Percentiles rank a stretch among this genome's conserved stretches.
These are phyloP conservation scores for Lactuca saligna DNA, from an alignment of 129 eudicot species.

Conservation along the genomic window DNA sequence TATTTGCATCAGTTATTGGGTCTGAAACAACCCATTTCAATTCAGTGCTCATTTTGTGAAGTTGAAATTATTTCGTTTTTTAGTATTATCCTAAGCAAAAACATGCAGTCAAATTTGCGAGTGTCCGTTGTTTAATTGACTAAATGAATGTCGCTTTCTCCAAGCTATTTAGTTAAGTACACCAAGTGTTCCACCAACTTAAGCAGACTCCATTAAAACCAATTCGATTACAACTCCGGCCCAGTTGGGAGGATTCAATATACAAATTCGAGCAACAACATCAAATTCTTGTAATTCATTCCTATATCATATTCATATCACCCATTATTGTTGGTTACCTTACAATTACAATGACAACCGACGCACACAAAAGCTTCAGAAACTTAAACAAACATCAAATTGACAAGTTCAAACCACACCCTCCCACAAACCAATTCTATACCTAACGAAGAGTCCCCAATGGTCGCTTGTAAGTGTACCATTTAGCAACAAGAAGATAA, in stretches of 20 bases:
- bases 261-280: neutral
- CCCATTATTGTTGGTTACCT: neutral
- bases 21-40: too few relatives aligned
- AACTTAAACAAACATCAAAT: conserved; percentile 18
- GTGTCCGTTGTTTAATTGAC: too few relatives aligned
- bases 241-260: neutral
- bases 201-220: too few relatives aligned
- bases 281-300: neutral
- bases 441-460: conserved; percentile 47
- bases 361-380: conserved; percentile 7
- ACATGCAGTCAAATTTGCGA: too few relatives aligned
- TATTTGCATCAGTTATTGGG: too few relatives aligned
- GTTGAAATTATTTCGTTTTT: too few relatives aligned
- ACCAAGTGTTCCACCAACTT: too few relatives aligned
- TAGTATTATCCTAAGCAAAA: too few relatives aligned
- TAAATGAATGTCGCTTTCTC: too few relatives aligned
- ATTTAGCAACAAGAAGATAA: conserved; percentile 48
- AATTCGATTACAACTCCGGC: neutral
- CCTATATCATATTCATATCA: neutral
- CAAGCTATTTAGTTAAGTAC: too few relatives aligned
- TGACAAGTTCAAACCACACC: neutral
- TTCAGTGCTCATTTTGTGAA: too few relatives aligned
- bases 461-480: conserved; percentile 57
- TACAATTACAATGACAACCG: neutral
- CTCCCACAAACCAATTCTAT: neutral